Conservation (phyloP, 495 filamentous ascomycete species). For the Apodospora peruviana region DNA sequence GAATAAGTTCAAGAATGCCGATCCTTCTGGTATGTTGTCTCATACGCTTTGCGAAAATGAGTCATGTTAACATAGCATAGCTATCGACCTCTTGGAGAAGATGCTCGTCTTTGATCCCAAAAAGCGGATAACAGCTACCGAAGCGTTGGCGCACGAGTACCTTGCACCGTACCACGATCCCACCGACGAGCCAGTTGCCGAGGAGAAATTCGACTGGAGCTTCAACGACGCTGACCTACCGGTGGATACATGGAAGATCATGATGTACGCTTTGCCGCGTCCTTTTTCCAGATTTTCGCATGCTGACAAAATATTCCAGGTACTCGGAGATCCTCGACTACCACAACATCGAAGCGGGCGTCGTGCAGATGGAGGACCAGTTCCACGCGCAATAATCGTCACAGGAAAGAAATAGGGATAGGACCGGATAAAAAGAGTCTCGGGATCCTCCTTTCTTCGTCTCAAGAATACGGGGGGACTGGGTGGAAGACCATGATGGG, state of each 20-base stretch:
- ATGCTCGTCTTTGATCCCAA: constrained; percentile 98
- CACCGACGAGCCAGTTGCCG: constrained; percentile 88
- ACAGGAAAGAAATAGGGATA: constrained; percentile 10
- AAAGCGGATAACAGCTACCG: constrained; percentile 78
- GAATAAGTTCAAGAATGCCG: constrained; percentile 94
- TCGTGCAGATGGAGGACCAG: constrained; percentile 27
- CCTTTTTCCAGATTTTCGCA: background rate
- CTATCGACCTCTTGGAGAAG: constrained; percentile 86
- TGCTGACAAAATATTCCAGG: constrained; percentile 45
- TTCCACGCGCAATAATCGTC: constrained; percentile 32
- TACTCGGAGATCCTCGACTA: constrained; percentile 99
- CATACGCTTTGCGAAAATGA: background rate
- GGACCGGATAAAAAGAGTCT: background rate
- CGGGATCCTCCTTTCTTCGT: background rate
- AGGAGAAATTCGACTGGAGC: constrained; percentile 99
- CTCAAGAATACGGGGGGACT: too few relatives aligned
- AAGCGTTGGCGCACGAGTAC: constrained; percentile 86
- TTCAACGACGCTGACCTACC: constrained; percentile 98
- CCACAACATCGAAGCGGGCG: constrained; percentile 77
- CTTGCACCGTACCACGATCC: constrained; percentile 96
- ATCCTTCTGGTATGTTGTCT: constrained; percentile 64
- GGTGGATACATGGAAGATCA: constrained; percentile 99
- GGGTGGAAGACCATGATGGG: too few relatives aligned
- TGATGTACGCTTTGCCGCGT: constrained; percentile 67
- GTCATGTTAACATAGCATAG: constrained; percentile 38